Conservation (phyloP, 108 stramenopile genomes). For the Pseudonitzschia pungens region DNA sequence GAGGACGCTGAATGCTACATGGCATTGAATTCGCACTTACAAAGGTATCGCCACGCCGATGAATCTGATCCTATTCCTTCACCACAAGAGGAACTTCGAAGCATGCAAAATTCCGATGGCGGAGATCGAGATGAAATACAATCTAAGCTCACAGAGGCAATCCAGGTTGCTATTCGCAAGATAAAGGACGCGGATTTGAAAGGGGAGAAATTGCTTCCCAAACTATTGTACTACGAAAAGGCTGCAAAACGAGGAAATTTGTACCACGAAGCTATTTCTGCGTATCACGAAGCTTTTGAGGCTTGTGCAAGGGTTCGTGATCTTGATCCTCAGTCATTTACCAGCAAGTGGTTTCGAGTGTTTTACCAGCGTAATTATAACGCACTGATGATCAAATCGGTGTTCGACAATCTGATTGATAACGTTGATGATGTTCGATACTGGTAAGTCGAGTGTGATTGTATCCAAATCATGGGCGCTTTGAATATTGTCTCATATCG, state of each 20-base stretch:
- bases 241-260: constrained; percentile 26
- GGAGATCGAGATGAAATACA: constrained; percentile 36
- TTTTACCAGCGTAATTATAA: constrained; percentile 87
- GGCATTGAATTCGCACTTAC: constrained; percentile 78
- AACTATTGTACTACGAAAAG: constrained; percentile 39
- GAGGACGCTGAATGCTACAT: constrained; percentile 84
- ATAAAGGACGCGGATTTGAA: constrained; percentile 57
- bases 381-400: constrained; percentile 79
- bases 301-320: constrained; percentile 68
- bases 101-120: constrained; percentile 3
- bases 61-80: constrained; percentile 78
- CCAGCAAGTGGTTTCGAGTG: constrained; percentile 75
- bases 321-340: constrained; percentile 79
- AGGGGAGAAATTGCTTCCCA: constrained; percentile 43
- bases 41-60: constrained; percentile 64
- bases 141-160: constrained; percentile 44
- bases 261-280: constrained; percentile 44
- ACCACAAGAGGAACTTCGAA: constrained; percentile 35
- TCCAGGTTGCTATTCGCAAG: constrained; percentile 39
- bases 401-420: constrained; percentile 77
- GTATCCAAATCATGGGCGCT: neutral
- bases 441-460: constrained; percentile 44
- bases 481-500: neutral
- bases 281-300: constrained; percentile 70
- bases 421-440: constrained; percentile 80